Evolutionary conservation across 805 yeast species (phyloP), one percentile per base, ranked within the genome.

Genomic region (Candida insectalens): DNA sequence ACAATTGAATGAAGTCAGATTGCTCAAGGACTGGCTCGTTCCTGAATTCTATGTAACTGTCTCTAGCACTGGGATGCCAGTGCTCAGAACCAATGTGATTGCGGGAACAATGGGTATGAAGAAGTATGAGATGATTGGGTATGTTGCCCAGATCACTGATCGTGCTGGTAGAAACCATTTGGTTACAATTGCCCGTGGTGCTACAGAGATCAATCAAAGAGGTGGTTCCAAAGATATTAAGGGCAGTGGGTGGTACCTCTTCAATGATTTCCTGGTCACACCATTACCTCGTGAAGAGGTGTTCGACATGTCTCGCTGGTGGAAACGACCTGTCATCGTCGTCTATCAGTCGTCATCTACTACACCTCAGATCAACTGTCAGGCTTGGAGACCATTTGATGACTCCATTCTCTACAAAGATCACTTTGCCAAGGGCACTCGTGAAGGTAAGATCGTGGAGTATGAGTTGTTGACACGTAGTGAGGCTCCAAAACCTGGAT

Each of bases 241-340:
- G 9, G 19, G 35, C 5, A 39, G 41, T 3, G 36, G 43, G 26
- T 92, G 98, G 98, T 74, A 68, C 48, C 54, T 92, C 50, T 85
- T 92, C 54, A 92, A 92, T 51, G 97, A 92, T 55, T 92, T 89
- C 56, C 60, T 92, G 42, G 97, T 88, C 12, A 71, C 74, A 45
- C 77, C 75, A 17, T 66, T 92, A 1, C 67, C 78, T 1, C 83
- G 79, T 44, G 69, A 67, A 10, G 96, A 92, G 45, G 96, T 83
- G 0, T 64, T 87, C 31, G 74, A 85, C 50, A 57, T 85, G 31
- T 60, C 75, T 1, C 65, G 67, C 32, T 65, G 78, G 62, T 88
- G 96, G 95, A 92, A 92, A 51, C 73, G 73, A 21, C 95, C 96
- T 1, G 77, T 81, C 13, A 62, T 80, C 19, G 60, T 83, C 12